Percentiles rank a stretch among this genome's conserved stretches.
Evolutionary conservation across 345 rosid genomes (phyloP).

Genomic region (Eucalyptus microcorys): DNA sequence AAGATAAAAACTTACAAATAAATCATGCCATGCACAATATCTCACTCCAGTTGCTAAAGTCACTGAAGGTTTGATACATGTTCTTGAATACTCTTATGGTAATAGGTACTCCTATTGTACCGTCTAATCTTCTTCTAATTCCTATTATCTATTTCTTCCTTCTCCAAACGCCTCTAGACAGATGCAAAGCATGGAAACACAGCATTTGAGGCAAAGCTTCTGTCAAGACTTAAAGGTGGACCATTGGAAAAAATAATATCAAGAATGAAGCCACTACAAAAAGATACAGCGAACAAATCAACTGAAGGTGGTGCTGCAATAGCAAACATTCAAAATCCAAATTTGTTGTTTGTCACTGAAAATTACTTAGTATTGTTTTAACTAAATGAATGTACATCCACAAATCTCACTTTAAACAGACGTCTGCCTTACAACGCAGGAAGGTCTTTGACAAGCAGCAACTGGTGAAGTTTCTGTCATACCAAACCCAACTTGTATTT

Average conservation of each 20-base stretch:
- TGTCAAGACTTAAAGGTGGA: neutral
- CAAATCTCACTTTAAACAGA: neutral
- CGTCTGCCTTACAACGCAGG: constrained; percentile 41
- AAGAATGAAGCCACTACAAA: neutral
- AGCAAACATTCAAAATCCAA: neutral
- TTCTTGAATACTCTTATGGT: neutral
- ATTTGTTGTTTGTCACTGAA: neutral
- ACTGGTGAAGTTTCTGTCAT: constrained; percentile 92
- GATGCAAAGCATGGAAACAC: neutral
- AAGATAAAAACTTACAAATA: neutral
- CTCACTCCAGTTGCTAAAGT: neutral
- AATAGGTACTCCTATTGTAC: neutral
- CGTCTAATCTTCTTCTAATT: neutral
- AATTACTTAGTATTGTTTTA: neutral
- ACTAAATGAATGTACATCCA: neutral
- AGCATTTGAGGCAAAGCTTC: neutral
- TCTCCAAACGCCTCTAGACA: neutral
- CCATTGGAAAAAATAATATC: neutral
- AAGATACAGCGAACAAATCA: neutral
- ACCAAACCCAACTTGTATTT: constrained; percentile 77
- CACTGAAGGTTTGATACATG: neutral
- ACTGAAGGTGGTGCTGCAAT: neutral
- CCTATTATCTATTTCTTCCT: neutral
- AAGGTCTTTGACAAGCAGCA: constrained; percentile 44
- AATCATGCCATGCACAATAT: neutral